These are phyloP conservation scores for Saturnispora galanensis DNA, from an alignment of 805 yeast species.

Conservation along the genomic window DNA sequence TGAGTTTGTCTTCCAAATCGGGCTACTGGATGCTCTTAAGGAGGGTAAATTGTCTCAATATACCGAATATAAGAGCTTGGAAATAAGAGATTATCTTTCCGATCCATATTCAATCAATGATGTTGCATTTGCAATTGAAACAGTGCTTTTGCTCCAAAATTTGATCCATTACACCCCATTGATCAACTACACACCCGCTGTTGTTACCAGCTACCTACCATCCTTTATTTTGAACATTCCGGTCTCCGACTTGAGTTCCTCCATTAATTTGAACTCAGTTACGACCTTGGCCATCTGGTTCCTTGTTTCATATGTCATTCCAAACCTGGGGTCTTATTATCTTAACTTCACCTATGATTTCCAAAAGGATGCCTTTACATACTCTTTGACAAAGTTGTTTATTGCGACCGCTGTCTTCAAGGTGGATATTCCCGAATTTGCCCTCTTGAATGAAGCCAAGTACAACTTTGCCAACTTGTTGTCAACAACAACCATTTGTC, in stretches of 20 bases:
- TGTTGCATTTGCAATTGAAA: constrained; percentile 19
- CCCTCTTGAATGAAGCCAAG: constrained; percentile 24
- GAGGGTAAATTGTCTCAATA: constrained; percentile 13
- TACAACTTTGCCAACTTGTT: constrained; percentile 23
- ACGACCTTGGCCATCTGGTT: constrained; percentile 34
- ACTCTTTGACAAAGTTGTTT: constrained; percentile 36
- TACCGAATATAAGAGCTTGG: constrained; percentile 19
- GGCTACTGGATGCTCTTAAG: constrained; percentile 8
- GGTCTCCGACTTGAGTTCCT: constrained; percentile 17
- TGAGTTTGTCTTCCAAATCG: constrained; percentile 9
- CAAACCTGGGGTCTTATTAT: constrained; percentile 38
- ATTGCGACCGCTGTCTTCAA: constrained; percentile 30
- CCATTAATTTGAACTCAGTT: constrained; percentile 24
- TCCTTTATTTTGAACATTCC: constrained; percentile 20
- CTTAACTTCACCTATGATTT: constrained; percentile 46
- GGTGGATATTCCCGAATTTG: constrained; percentile 16
- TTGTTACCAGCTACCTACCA: constrained; percentile 18
- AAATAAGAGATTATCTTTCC: constrained; percentile 24
- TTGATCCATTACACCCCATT: constrained; percentile 15
- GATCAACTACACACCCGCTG: too few species aligned
- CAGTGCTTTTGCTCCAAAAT: constrained; percentile 13
- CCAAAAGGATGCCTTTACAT: constrained; percentile 43
- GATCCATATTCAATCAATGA: constrained; percentile 26
- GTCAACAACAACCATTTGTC: constrained; percentile 3
- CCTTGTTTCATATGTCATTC: constrained; percentile 31